Evolutionary conservation across 2,329 filamentous ascomycete species (phyloP).

Genomic region (Cytospora piceicola): DNA sequence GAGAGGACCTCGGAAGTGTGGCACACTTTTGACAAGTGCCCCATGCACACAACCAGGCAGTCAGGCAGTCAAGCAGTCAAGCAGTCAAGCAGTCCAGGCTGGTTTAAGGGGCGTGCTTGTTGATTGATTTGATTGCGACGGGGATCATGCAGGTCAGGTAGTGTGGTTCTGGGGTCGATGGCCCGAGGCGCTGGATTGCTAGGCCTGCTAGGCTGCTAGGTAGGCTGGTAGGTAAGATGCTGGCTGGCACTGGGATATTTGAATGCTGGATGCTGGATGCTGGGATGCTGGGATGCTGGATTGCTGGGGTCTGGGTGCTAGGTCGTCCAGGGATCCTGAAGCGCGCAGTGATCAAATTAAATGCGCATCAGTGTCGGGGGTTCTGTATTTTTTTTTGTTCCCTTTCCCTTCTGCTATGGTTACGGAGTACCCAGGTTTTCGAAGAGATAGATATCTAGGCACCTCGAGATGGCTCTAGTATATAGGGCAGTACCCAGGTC

Average conservation of each 20-base stretch:
- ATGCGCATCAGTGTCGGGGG: neutral
- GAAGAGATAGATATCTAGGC: no score
- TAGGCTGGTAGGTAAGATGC: neutral
- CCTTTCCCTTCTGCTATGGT: neutral
- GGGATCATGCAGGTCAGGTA: neutral
- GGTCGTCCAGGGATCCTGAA: neutral
- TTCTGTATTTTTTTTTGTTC: neutral
- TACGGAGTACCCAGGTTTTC: neutral
- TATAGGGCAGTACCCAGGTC: no score
- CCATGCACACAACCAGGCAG: no score
- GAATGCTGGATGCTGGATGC: neutral
- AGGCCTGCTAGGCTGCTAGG: no score
- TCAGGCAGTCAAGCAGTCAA: no score
- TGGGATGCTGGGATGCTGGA: no score
- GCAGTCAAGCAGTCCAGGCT: no score
- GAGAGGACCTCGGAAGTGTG: neutral
- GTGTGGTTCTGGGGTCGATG: slow-evolving; percentile 12
- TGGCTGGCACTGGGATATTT: no score
- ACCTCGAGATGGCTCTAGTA: neutral
- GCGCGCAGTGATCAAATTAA: neutral
- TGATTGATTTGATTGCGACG: slow-evolving; percentile 25
- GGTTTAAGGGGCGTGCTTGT: slow-evolving; percentile 18
- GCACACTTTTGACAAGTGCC: slow-evolving; percentile 5
- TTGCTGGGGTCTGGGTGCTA: neutral
- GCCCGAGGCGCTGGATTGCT: slow-evolving; percentile 11